Conservation (phyloP, 768 basidiomycete genomes). For the Xerocomellus chrysenteron region DNA sequence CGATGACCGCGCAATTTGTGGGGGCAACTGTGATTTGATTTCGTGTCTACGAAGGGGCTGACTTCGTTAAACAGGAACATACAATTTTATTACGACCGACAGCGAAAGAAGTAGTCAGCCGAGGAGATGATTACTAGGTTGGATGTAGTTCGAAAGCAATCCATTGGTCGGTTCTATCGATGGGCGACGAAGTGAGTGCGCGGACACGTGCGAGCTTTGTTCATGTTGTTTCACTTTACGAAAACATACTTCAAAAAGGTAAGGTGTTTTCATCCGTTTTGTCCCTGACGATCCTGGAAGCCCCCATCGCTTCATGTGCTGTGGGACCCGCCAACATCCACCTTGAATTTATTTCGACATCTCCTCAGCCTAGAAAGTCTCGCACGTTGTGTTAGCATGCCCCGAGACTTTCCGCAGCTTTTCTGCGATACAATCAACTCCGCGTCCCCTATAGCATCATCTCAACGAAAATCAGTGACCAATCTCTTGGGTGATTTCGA, state of each 20-base stretch:
- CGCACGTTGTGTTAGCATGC: conserved; percentile 15
- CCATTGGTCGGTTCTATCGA: not conserved
- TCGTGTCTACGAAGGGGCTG: not conserved
- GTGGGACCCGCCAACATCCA: not conserved
- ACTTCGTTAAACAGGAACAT: conserved; percentile 58
- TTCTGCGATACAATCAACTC: conserved; percentile 13
- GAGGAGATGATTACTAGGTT: conserved; percentile 75
- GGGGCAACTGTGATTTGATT: conserved; percentile 26
- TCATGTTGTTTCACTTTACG: not conserved
- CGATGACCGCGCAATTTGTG: conserved; percentile 95
- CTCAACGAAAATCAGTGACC: conserved; percentile 18
- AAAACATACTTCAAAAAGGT: conserved; percentile 25
- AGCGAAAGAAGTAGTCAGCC: conserved; percentile 79
- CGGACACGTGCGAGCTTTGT: not conserved
- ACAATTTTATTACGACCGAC: conserved; percentile 84
- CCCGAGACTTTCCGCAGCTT: conserved; percentile 23
- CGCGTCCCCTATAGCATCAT: conserved; percentile 14
- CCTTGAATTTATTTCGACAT: not conserved
- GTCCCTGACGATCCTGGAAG: not conserved
- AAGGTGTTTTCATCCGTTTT: conserved; percentile 1
- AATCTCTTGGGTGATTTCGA: conserved; percentile 52
- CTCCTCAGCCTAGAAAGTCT: not conserved
- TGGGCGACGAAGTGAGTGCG: conserved; percentile 5
- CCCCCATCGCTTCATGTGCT: not conserved
- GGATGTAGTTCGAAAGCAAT: conserved; percentile 5